phyloP scores from a whole-genome alignment of 2,329 filamentous ascomycete genomes.

The Colletotrichum destructivum region DNA sequence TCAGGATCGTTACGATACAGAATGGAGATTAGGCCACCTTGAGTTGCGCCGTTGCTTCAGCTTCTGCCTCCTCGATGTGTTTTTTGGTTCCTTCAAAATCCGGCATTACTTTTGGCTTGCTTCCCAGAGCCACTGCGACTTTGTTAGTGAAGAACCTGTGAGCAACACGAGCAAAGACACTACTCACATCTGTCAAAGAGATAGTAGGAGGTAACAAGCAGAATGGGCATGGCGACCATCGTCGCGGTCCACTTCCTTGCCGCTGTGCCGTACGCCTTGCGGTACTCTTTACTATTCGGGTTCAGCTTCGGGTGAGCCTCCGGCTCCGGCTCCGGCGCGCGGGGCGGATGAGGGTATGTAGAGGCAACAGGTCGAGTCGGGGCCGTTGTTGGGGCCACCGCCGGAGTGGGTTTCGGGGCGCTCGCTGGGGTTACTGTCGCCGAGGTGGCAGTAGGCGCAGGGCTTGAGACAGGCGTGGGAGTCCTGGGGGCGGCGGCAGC shows the following conservation, averaged over 20 bases:
- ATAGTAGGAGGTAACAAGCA: constrained; percentile 69
- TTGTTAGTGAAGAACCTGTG: constrained; percentile 6
- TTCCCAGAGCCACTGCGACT: constrained; percentile 50
- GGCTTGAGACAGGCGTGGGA: neutral
- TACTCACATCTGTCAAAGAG: constrained; percentile 65
- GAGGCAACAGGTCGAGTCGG: constrained; percentile 6
- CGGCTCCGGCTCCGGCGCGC: neutral
- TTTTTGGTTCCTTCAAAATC: constrained; percentile 27
- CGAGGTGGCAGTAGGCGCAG: neutral
- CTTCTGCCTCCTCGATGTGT: constrained; percentile 5
- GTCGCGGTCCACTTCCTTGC: constrained; percentile 61
- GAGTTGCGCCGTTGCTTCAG: constrained; percentile 9
- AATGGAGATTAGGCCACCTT: constrained; percentile 24
- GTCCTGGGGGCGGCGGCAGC: neutral
- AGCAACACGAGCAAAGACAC: constrained; percentile 1
- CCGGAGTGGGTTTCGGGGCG: neutral
- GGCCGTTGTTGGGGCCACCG: neutral
- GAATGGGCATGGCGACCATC: constrained; percentile 68
- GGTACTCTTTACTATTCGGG: constrained; percentile 56
- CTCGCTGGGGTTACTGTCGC: neutral
- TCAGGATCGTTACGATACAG: constrained; percentile 30
- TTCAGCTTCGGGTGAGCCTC: constrained; percentile 45
- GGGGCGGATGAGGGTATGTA: neutral
- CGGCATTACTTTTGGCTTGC: constrained; percentile 49
- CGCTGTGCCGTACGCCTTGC: constrained; percentile 60